Percentiles rank a stretch among this genome's conserved stretches.
Conservation (phyloP, 2,329 filamentous ascomycete species). For the Cercospora zeae-maydis region DNA sequence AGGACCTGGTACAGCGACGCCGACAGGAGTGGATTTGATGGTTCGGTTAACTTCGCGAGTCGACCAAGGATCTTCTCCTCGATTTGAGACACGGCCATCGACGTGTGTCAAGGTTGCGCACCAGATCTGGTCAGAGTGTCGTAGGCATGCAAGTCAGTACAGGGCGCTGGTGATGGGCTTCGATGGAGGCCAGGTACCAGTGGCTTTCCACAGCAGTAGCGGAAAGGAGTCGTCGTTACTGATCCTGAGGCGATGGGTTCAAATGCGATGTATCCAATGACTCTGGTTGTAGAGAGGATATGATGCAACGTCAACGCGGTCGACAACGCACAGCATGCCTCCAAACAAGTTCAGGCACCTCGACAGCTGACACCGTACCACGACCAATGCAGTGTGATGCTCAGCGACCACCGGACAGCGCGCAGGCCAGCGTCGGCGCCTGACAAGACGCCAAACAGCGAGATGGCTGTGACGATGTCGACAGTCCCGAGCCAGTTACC, state of each 20-base stretch:
- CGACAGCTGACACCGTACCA: constrained; percentile 7
- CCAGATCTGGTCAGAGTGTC: neutral
- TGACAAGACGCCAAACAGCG: neutral
- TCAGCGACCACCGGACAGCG: neutral
- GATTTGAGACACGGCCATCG: constrained; percentile 93
- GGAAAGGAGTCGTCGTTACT: neutral
- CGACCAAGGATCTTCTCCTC: constrained; percentile 95
- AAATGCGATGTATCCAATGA: neutral
- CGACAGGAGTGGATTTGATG: constrained; percentile 74
- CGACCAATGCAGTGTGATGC: neutral
- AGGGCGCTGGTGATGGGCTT: neutral
- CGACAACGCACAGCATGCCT: constrained; percentile 19
- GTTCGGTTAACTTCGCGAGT: constrained; percentile 74
- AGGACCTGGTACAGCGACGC: constrained; percentile 85
- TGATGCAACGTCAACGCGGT: neutral
- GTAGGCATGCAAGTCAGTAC: neutral
- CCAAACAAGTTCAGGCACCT: constrained; percentile 11
- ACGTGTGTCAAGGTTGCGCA: constrained; percentile 13
- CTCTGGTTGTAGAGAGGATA: neutral
- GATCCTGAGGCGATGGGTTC: neutral
- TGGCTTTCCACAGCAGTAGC: neutral
- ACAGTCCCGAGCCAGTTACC: constrained; percentile 7
- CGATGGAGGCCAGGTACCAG: neutral
- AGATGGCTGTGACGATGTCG: neutral
- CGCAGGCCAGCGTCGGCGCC: neutral